Evolutionary conservation across 129 eudicot species (phyloP), one percentile per base, ranked within the genome.

Genomic region (Ambrosia trifida): DNA sequence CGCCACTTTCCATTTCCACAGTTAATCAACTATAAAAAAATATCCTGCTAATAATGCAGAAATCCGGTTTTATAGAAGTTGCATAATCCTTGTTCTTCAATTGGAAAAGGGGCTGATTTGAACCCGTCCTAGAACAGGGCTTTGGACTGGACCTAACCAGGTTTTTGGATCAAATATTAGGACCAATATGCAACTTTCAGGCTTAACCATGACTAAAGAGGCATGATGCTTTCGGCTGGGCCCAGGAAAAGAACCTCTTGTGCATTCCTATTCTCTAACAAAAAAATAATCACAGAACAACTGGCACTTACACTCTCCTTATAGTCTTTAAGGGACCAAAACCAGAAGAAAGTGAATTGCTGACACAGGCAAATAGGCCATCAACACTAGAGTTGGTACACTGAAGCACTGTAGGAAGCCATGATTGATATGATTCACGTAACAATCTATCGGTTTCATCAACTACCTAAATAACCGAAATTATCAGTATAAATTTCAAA

Each of bases 391-490:
- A 66, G 24, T 69, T 78, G 8, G 91, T 83, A 74, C 77, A 69
- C 44, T 86, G 85, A 71, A 92, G 87, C 38, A 89, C 96, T 72
- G 86, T 85, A 66, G 95, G 98, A 79, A 92, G 88, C 96, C 98
- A 92, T 2, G 98, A 89, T 72, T 92, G 98, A 78, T 92, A 92
- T 7, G 94, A 85, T 72, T 92, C 96, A 76, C 98, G 83, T 14
- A 92, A 72, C 73, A 92, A 83, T 69, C 96, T 83, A 74, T 92
- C 98, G 2, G 96, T 92, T 85, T 92, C 98, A 86, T 92, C 98
- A 66, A 92, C 95, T 24, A 92, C 98, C 98, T 92, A 75, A 71
- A 33, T 62, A 52, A 54, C 68, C 43, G 49, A 59, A 12, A 56
- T 7, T 35, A 72, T 64, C 66, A 74, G 60, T 44, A 33, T 33